Percentiles rank a stretch among this genome's conserved stretches.
Evolutionary conservation across 176 grass and related monocot genomes (phyloP).

Genomic region (Bothriochloa decipiens): DNA sequence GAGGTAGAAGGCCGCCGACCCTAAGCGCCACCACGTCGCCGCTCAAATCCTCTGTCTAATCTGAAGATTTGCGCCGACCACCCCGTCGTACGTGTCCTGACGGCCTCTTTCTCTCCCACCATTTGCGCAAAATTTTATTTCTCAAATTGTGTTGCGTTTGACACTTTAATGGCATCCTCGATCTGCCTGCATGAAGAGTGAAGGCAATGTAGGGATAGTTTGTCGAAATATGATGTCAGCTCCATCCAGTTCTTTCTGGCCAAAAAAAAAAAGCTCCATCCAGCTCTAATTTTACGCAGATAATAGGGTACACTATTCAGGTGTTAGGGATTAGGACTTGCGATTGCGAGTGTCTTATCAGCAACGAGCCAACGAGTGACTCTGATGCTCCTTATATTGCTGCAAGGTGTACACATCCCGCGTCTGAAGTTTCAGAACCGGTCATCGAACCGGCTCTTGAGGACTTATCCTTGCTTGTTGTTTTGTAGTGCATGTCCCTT

Average conservation of each 20-base stretch:
- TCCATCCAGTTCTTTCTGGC: no score
- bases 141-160: neutral
- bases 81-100: neutral
- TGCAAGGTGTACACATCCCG: neutral
- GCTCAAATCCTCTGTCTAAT: neutral
- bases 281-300: neutral
- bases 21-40: neutral
- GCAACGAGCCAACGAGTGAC: neutral
- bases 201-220: neutral
- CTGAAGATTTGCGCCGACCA: neutral
- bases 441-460: neutral
- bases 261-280: no score
- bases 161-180: neutral
- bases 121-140: neutral
- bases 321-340: neutral
- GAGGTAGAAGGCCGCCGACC: neutral
- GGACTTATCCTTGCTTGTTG: neutral
- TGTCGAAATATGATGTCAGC: neutral
- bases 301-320: neutral
- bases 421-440: conserved; percentile 6
- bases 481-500: neutral
- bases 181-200: neutral
- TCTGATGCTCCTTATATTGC: neutral
- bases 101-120: neutral
- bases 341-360: neutral